Base-by-base conservation (phyloP, 1,284 basidiomycete genomes). In the Tilletia caries region DNA sequence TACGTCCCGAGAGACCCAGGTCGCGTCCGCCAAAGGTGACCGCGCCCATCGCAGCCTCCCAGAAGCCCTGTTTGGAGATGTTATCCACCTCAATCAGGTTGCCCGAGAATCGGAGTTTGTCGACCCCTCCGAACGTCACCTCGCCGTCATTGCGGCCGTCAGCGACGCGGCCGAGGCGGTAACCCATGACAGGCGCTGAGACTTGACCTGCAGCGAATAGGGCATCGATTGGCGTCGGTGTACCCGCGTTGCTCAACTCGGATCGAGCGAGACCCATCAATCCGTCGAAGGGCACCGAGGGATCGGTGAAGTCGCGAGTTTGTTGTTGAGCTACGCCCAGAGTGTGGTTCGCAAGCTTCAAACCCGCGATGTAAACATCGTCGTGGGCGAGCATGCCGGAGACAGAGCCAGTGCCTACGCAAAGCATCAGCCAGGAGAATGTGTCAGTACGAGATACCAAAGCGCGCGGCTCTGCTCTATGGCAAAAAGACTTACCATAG, bases 71-170 rank as follows among this genome's bases (percentile, higher is more conserved):
- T 3, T 73, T 68, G 4, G 79, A 76, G 64, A 84, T 78, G 50
- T 84, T 80, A 65, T 79, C 79, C 34, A 82, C 71, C 64, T 79
- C 75, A 58, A 80, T 76, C 27, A 84, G 72, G 44, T 65, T 67
- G 3, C 82, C 80, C 3, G 64, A 64, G 66, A 75, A 81, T 68
- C 91, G 91, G 72, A 86, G 86, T 12, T 83, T n/a, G 83, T 93
- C 91, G 60, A 92, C 87, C 10, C 88, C 91, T 64, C 91, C 92
- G 78, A 93, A 91, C 2, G 91, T 92, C 10, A 83, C 87, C 83
- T 91, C 87, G 67, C 92, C 92, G 76, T 92, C 90, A 80, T 92
- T 91, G 79, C 87, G 85, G 73, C 87, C 86, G 58, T 81, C 81
- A 12, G 88, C 86, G 46, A 90, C 85, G 69, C 92, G 89, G 2